Base-by-base conservation (phyloP, 1,284 basidiomycete species). In the Butyriboletus appendiculatus region DNA sequence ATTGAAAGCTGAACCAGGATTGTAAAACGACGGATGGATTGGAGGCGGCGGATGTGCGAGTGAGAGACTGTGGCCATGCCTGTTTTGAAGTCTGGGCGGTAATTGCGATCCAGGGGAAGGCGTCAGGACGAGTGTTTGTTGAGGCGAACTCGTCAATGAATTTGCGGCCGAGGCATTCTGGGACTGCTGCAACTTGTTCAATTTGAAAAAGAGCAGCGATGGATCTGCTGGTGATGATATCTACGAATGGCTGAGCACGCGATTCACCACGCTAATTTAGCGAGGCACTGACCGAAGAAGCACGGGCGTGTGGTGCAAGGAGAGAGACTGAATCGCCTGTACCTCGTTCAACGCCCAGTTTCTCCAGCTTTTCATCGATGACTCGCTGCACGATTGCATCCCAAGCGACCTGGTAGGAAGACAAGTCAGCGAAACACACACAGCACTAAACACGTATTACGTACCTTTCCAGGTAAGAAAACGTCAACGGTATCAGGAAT, bases 221-320 rank as follows among this genome's bases (percentile, higher is more conserved):
- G 90, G 89, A 66, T 92, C 90, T 8, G 90, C 90, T 24, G 90
- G 89, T 20, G 89, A 91, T 3, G 90, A 92, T 71, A 92, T 90
- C 90, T 92, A 63, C n/a, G 45, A 45, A 44, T 41, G 18, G 34
- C 33, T 41, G 44, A 57, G 49, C 40, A 50, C 33, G 39, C 58
- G 39, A 15, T 43, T 44, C 33, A n/a, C 51, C 58, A 52, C 53
- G 56, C 50, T 44, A 47, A 48, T 47, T 62, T 61, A 62, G 65
- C 55, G 59, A 61, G 57, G 57, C 59, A 63, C 84, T 64, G 69
- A 92, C 89, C 61, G 89, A 92, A 53, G 87, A 85, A 57, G 90
- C 88, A 59, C 89, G 82, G 47, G 82, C 85, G 69, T 90, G 90
- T 48, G 88, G 85, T 32, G 82, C 85, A 62, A 82, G 81, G 48